These are phyloP conservation scores for Huntiella moniliformis DNA, from an alignment of 2,329 filamentous ascomycete genomes.

Conservation along the genomic window DNA sequence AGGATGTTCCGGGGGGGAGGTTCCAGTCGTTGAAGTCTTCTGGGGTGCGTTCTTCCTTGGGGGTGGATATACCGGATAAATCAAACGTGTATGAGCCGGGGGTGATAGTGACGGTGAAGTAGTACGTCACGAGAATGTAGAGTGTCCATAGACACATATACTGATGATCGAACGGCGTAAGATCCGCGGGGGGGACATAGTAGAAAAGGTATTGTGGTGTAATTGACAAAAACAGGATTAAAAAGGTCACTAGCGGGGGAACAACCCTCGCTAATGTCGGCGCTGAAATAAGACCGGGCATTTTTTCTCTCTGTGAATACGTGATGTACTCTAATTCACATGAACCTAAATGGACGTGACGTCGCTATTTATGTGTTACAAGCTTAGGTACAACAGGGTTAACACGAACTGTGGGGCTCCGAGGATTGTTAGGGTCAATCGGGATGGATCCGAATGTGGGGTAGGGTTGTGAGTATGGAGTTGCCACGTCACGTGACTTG, in stretches of 20 bases:
- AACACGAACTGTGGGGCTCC: too few relatives aligned
- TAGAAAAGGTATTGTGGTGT: slow-evolving; percentile 54
- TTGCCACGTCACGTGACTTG: too few relatives aligned
- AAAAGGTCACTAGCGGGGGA: slow-evolving; percentile 45
- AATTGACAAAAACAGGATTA: slow-evolving; percentile 54
- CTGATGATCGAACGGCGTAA: slow-evolving; percentile 35
- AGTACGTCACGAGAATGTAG: slow-evolving; percentile 52
- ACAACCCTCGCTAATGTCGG: slow-evolving; percentile 28
- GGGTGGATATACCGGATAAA: slow-evolving; percentile 12
- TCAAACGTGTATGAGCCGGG: slow-evolving; percentile 34
- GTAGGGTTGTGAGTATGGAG: too few relatives aligned
- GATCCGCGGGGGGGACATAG: slow-evolving; percentile 39
- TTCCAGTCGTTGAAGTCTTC: slow-evolving; percentile 10
- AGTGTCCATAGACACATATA: slow-evolving; percentile 48
- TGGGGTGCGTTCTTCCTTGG: slow-evolving; percentile 11
- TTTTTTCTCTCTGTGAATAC: too few relatives aligned
- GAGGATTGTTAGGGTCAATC: too few relatives aligned
- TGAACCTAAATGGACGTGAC: too few relatives aligned
- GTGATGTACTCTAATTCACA: too few relatives aligned
- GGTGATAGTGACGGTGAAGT: slow-evolving; percentile 36
- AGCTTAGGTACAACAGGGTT: too few relatives aligned
- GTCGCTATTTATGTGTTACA: too few relatives aligned
- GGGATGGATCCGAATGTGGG: too few relatives aligned
- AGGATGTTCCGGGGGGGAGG: slow-evolving; percentile 22
- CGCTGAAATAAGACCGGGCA: slow-evolving; percentile 24